Evolutionary conservation across 73 alveolate genomes (phyloP), one percentile per base, ranked within the genome.

Genomic region (Blepharisma japonicum): DNA sequence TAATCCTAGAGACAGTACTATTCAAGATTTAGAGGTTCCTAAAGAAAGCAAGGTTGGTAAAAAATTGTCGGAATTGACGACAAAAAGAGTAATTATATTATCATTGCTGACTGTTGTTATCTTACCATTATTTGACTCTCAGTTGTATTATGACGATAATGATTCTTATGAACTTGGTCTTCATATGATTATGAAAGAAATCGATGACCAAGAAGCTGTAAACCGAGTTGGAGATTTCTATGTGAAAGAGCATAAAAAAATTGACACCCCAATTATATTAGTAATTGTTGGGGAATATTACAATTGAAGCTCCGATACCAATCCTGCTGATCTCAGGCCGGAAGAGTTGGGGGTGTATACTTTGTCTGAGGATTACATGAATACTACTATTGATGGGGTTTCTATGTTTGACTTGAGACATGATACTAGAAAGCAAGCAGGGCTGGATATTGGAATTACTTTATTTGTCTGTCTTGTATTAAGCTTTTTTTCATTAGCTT

Each of bases 31-130:
- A n/a, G 18, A 61, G 5, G 66, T 72, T 11, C 90, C 83, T n/a
- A 66, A 90, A 71, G 95, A 92, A 72, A 79, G 88, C 67, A 89
- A 89, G 77, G 92, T 92, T 45, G 95, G 98, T 47, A 91, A 89
- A 81, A 79, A 89, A 55, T 79, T 92, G 50, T 85, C 94, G 39
- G 92, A 92, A 21, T 80, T 77, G 55, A 92, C 95, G 42, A 89
- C 95, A 14, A 89, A 89, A 78, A 86, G 94, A 84, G 94, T 92
- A 39, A 87, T 92, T 27, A 66, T 92, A 20, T 81, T 92, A 38
- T 91, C 89, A 5, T 83, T 92, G 27, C 82, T 81, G 27, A 89
- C 86, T 88, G 71, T 92, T 51, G 45, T 92, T 48, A 45, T 81
- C 4, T 80, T 83, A 8, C 90, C 94, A 7, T 68, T 82, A 7